Evolutionary conservation across 495 filamentous ascomycete genomes (phyloP).

Genomic region (Ramalina intermedia): DNA sequence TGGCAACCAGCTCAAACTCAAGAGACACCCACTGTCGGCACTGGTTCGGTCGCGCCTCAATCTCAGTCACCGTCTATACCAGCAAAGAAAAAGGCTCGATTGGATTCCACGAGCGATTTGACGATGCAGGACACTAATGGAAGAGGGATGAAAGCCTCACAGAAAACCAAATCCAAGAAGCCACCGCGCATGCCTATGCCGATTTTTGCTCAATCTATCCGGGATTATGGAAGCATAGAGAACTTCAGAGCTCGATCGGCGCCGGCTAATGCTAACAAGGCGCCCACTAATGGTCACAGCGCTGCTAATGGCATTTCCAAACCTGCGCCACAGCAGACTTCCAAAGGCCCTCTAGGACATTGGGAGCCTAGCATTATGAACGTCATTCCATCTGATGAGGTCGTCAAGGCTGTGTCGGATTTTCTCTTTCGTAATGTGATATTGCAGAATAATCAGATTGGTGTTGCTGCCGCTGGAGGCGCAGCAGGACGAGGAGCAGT

Average conservation of each 20-base stretch:
- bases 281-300: not conserved
- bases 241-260: conserved; percentile 12
- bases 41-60: not conserved
- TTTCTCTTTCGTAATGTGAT: conserved; percentile 62
- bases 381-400: conserved; percentile 47
- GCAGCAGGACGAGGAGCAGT: conserved; percentile 49
- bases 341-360: conserved; percentile 33
- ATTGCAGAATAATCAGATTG: conserved; percentile 33
- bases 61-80: not conserved
- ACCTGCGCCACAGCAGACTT: conserved; percentile 3
- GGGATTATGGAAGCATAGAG: conserved; percentile 17
- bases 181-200: conserved; percentile 20
- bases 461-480: conserved; percentile 27
- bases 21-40: too few species aligned
- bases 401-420: conserved; percentile 54
- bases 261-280: conserved; percentile 5
- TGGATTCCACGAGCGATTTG: not conserved
- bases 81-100: conserved; percentile 5
- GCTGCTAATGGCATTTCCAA: conserved; percentile 8
- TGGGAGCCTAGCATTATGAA: conserved; percentile 63
- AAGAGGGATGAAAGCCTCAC: too few species aligned
- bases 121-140: too few species aligned
- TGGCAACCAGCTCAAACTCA: too few species aligned
- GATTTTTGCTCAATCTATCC: conserved; percentile 30
- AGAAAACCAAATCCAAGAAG: conserved; percentile 20